These are phyloP conservation scores for Rhynchosporium agropyri DNA, from an alignment of 2,329 filamentous ascomycete genomes.

Conservation along the genomic window DNA sequence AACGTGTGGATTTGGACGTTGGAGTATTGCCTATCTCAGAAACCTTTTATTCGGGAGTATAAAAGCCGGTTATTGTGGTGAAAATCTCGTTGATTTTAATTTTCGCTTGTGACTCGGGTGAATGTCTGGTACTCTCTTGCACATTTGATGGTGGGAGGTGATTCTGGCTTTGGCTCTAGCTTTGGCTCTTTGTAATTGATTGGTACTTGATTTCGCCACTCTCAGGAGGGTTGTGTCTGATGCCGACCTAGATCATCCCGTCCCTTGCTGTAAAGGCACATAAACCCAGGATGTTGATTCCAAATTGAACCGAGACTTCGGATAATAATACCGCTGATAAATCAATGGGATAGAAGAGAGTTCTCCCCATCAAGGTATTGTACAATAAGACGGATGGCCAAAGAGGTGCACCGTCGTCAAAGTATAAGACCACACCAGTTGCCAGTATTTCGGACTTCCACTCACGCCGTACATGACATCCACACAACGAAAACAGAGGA, in stretches of 20 bases:
- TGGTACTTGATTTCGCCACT: too few species aligned
- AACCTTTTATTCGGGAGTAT: too few species aligned
- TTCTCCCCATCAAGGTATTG: constrained; percentile 19
- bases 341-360: background rate
- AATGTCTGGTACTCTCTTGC: too few species aligned
- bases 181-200: too few species aligned
- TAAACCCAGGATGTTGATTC: background rate
- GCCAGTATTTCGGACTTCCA: background rate
- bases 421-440: constrained; percentile 16
- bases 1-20: background rate
- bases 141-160: too few species aligned
- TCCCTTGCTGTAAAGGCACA: background rate
- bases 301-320: background rate
- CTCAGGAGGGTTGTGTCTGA: background rate
- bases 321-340: background rate
- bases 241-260: background rate
- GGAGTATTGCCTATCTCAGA: background rate
- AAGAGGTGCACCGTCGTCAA: constrained; percentile 16
- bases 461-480: background rate
- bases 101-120: too few species aligned
- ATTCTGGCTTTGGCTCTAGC: too few species aligned
- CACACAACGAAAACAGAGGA: background rate
- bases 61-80: background rate
- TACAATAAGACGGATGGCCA: constrained; percentile 18
- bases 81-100: too few species aligned